A percentile compares a stretch with the other conserved stretches of the same genome.
phyloP scores from a whole-genome alignment of 257 asterid genomes.

The Anisodus tanguticus region DNA sequence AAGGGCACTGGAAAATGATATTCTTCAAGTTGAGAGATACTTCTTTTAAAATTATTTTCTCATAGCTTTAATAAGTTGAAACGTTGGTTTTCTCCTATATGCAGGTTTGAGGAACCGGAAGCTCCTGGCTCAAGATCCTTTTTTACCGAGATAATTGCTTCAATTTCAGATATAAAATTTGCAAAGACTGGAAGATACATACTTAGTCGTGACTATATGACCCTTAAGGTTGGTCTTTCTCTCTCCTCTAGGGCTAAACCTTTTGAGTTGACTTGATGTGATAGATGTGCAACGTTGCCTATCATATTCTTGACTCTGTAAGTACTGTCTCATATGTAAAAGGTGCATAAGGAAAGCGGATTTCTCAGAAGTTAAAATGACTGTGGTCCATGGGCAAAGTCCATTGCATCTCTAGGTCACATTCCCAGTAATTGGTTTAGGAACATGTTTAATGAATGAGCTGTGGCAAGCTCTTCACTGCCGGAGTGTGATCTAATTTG shows the following conservation, averaged over 20 bases:
- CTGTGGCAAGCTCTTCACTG: slow-evolving; percentile 3
- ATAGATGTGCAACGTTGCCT: not conserved
- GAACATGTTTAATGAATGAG: slow-evolving; percentile 1
- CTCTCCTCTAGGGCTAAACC: slow-evolving; percentile 21
- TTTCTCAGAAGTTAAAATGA: slow-evolving; percentile 1
- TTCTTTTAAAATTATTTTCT: slow-evolving; percentile 7
- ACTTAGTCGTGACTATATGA: slow-evolving; percentile 99
- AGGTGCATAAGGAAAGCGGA: slow-evolving; percentile 25
- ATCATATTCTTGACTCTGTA: slow-evolving; percentile 1
- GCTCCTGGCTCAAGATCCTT: slow-evolving; percentile 98
- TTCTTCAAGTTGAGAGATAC: slow-evolving; percentile 16
- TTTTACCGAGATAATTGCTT: slow-evolving; percentile 99
- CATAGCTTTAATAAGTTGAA: slow-evolving; percentile 36
- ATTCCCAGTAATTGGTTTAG: not conserved
- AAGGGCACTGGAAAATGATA: not conserved
- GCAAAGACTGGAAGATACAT: slow-evolving; percentile 90
- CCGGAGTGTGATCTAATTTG: not conserved
- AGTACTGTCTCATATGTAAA: slow-evolving; percentile 23
- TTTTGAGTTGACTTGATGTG: slow-evolving; percentile 16
- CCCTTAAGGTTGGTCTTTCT: slow-evolving; percentile 77
- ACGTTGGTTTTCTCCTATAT: slow-evolving; percentile 39
- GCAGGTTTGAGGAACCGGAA: slow-evolving; percentile 98
- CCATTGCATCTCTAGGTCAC: not conserved
- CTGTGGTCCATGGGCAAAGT: slow-evolving; percentile 13
- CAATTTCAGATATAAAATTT: slow-evolving; percentile 97